Percentiles rank a stretch among this genome's conserved stretches.
These are phyloP conservation scores for Pseudonectria foliicola DNA, from an alignment of 2,329 filamentous ascomycete genomes.

Conservation along the genomic window DNA sequence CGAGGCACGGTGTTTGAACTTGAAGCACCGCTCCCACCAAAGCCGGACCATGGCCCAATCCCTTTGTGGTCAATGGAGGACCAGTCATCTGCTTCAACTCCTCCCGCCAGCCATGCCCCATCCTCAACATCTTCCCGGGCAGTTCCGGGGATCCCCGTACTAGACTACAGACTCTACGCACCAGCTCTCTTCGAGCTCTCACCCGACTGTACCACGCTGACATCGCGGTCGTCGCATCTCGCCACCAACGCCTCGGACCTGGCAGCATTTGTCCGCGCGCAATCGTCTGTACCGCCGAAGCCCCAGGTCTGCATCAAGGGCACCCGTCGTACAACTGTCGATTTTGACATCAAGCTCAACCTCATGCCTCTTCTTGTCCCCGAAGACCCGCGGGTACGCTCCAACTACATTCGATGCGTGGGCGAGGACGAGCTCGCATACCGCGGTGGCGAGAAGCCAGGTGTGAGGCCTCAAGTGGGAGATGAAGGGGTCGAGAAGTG, in stretches of 20 bases:
- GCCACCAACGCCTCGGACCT: slow-evolving; percentile 39
- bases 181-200: slow-evolving; percentile 47
- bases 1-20: too few species aligned
- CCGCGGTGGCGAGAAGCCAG: slow-evolving; percentile 38
- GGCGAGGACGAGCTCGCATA: slow-evolving; percentile 41
- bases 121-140: slow-evolving; percentile 19
- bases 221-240: slow-evolving; percentile 40
- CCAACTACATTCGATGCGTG: slow-evolving; percentile 49
- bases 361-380: slow-evolving; percentile 47
- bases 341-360: slow-evolving; percentile 49
- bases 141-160: slow-evolving; percentile 39
- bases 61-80: too few species aligned
- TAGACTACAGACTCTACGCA: slow-evolving; percentile 47
- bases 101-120: neutral
- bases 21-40: too few species aligned
- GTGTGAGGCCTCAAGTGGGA: slow-evolving; percentile 36
- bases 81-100: too few species aligned
- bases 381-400: slow-evolving; percentile 34
- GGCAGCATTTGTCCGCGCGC: slow-evolving; percentile 37
- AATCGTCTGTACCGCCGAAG: slow-evolving; percentile 48
- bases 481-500: slow-evolving; percentile 41
- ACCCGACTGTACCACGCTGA: slow-evolving; percentile 39
- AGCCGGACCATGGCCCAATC: too few species aligned
- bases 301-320: slow-evolving; percentile 44
- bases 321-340: slow-evolving; percentile 33